phyloP scores from a whole-genome alignment of 108 stramenopile species.

The Tribonema minus region DNA sequence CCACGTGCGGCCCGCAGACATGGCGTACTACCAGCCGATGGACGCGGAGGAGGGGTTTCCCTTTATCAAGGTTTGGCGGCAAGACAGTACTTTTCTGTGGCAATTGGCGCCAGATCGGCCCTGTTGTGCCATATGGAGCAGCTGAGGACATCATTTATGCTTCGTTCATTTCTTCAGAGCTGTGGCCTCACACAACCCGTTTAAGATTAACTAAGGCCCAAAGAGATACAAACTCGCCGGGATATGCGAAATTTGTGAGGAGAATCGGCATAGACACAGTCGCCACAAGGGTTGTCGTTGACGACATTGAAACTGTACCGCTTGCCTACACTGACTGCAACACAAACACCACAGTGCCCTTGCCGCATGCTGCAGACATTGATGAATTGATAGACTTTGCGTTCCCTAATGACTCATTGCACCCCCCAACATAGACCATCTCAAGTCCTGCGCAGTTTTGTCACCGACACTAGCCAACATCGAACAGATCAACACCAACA shows the following conservation, averaged over 20 bases:
- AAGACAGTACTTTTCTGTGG: not conserved
- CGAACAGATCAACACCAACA: not conserved
- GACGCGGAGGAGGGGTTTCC: conserved; percentile 9
- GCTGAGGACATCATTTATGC: not conserved
- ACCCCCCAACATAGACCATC: not conserved
- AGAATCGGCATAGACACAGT: not conserved
- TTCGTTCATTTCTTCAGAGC: not conserved
- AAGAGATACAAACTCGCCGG: not conserved
- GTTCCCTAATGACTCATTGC: not conserved
- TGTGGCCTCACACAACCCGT: not conserved
- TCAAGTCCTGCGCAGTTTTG: not conserved
- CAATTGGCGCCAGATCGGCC: not conserved
- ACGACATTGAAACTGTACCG: not conserved
- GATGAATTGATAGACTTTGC: not conserved
- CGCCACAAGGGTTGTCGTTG: not conserved
- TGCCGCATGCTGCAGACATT: not conserved
- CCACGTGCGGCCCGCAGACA: not conserved
- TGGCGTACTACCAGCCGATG: not conserved
- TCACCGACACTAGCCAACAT: not conserved
- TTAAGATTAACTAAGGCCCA: not conserved
- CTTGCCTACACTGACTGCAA: not conserved
- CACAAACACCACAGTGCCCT: not conserved
- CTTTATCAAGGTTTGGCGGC: not conserved
- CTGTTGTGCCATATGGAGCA: not conserved
- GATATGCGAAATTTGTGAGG: not conserved